phyloP scores from a whole-genome alignment of 2,329 filamentous ascomycete species.

The Penicillium expansum region DNA sequence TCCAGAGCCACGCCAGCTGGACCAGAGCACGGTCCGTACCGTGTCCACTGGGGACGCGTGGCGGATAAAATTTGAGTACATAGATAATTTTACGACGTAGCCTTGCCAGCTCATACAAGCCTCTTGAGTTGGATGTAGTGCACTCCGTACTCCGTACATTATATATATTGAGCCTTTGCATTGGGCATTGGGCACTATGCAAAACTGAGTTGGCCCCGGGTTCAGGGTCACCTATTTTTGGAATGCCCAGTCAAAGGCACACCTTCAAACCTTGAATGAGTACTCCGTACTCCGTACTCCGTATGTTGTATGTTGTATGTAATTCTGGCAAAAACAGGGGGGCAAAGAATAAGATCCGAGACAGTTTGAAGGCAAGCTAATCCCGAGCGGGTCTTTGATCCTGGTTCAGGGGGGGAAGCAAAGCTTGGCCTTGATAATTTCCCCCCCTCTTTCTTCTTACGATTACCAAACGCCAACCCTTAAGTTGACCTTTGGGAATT shows the following conservation, averaged over 20 bases:
- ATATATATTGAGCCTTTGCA: background rate
- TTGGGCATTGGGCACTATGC: background rate
- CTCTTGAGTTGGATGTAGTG: background rate
- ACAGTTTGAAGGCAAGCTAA: background rate
- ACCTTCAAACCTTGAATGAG: background rate
- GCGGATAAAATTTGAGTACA: background rate
- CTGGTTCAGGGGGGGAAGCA: conserved; percentile 8
- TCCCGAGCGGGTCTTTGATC: conserved; percentile 3
- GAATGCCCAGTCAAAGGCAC: background rate
- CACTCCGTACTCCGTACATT: no score
- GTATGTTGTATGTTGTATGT: no score
- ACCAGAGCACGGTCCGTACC: background rate
- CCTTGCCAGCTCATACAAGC: background rate
- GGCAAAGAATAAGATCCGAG: background rate
- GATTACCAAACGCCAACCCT: background rate
- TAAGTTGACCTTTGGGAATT: background rate
- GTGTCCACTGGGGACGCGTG: conserved; percentile 17
- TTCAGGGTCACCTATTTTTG: background rate
- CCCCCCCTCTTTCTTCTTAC: background rate
- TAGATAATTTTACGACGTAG: background rate
- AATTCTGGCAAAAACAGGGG: background rate
- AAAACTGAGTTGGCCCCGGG: background rate
- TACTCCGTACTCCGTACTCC: no score
- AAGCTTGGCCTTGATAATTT: conserved; percentile 17
- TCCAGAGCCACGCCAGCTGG: background rate